Base-by-base conservation (phyloP, 1,284 basidiomycete genomes). In the Trametes versicolor region DNA sequence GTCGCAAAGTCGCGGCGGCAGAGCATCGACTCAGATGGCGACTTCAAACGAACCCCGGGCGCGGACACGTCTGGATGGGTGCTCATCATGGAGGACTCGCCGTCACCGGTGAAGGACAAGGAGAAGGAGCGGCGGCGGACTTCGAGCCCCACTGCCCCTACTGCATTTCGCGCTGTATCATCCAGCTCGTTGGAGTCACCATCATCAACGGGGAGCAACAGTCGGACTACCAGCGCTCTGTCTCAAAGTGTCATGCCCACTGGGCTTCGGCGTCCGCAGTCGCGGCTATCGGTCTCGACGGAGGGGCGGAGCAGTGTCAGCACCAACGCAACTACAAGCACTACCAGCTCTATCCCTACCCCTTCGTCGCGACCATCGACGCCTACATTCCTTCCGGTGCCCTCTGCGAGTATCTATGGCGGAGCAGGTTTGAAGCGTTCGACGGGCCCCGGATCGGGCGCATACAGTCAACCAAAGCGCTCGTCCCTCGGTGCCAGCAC, bases 11-110 rank as follows among this genome's bases (percentile, higher is more conserved):
- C 72, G 0, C 70, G 74, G 64, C 72, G 79, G 58, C 73, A 72
- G 50, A 77, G 76, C 50, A 65, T 72, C 19, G 79, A 82, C 53
- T 64, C 71, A 2, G 75, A 74, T 17, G 69, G 68, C 6, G 78
- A 78, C 12, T 73, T 64, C 60, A 74, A 70, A 58, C 72, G 72
- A 29, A 84, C 80, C 27, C 79, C 83, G 34, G 79, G 77, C 43
- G 84, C 82, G 27, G 91, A 92, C 71, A 80, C 87, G 5, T 86
- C 90, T 32, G 92, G 92, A 56, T 93, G 91, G 91, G 91, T 93
- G 41, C 83, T 93, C 34, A 91, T 93, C 58, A 92, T 92, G 91
- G 91, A 93, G 68, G 92, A 92, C 70, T 87, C 89, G 0, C 90
- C 91, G 19, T 88, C 88, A n/a, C 90, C 89, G 23, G 80, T 80